A percentile compares a stretch with the other conserved stretches of the same genome.
Evolutionary conservation across 257 asterid genomes (phyloP).

Genomic region (Ophiorrhiza pumila): DNA sequence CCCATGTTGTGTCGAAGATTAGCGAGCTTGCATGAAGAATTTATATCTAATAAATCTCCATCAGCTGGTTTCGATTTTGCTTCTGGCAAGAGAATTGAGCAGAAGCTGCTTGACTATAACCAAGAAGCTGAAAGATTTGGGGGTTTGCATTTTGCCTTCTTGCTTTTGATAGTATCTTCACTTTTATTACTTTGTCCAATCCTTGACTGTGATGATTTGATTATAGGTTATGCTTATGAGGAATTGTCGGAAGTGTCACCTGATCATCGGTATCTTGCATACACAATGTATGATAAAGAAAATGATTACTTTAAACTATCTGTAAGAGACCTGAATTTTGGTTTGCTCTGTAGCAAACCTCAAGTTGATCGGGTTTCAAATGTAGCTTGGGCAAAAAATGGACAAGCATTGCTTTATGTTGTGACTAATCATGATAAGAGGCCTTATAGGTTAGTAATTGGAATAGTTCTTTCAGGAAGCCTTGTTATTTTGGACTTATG

Average conservation of each 20-base stretch:
- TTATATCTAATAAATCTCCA: constrained; percentile 76
- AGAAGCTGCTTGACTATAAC: constrained; percentile 85
- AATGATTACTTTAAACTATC: constrained; percentile 65
- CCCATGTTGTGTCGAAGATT: constrained; percentile 84
- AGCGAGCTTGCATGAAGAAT: constrained; percentile 75
- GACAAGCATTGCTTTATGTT: constrained; percentile 71
- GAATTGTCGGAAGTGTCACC: constrained; percentile 94
- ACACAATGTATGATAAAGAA: constrained; percentile 94
- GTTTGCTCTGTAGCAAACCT: constrained; percentile 72
- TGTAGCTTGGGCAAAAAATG: constrained; percentile 92
- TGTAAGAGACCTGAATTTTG: constrained; percentile 80
- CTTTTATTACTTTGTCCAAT: not conserved
- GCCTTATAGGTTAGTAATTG: constrained; percentile 68
- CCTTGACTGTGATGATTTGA: constrained; percentile 3
- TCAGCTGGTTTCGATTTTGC: constrained; percentile 92
- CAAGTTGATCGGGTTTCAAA: constrained; percentile 75
- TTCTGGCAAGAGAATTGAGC: constrained; percentile 87
- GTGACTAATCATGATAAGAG: constrained; percentile 79
- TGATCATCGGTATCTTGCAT: constrained; percentile 88
- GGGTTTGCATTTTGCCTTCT: constrained; percentile 33
- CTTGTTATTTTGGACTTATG: constrained; percentile 12
- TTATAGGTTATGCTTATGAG: constrained; percentile 79
- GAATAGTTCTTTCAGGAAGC: constrained; percentile 7
- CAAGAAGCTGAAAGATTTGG: constrained; percentile 93
- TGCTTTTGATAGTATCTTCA: not conserved